Conservation (phyloP, 2,329 filamentous ascomycete species). For the Pseudohalonectria lignicola region DNA sequence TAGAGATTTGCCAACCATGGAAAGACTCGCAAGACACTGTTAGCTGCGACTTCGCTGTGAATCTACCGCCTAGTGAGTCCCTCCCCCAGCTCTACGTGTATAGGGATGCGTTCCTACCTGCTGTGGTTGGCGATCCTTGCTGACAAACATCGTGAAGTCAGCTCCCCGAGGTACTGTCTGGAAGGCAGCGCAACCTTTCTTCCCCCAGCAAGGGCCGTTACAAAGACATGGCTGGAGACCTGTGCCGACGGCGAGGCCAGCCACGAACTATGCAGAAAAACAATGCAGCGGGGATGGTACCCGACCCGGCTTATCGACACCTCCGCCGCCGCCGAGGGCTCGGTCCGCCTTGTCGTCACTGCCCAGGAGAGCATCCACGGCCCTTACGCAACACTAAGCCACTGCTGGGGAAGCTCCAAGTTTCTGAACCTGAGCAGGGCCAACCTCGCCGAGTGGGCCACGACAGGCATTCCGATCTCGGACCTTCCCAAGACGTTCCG, state of each 20-base stretch:
- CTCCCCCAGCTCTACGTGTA: too few species aligned
- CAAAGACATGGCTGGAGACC: not conserved
- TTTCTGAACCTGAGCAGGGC: not conserved
- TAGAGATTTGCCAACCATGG: too few species aligned
- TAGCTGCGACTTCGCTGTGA: too few species aligned
- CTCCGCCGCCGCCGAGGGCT: not conserved
- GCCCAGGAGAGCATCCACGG: not conserved
- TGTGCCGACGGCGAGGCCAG: not conserved
- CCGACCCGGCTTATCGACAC: not conserved
- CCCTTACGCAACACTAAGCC: not conserved
- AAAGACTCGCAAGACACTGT: too few species aligned
- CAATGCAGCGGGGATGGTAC: not conserved
- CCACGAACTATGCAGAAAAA: not conserved
- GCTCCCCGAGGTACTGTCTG: not conserved
- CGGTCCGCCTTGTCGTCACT: not conserved
- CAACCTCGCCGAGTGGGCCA: not conserved
- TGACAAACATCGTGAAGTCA: too few species aligned
- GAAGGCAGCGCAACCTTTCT: not conserved
- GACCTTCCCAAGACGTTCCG: not conserved
- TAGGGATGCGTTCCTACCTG: too few species aligned
- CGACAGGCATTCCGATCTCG: not conserved
- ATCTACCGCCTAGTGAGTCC: too few species aligned
- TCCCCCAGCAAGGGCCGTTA: not conserved
- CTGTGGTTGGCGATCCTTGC: too few species aligned
- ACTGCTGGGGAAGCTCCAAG: not conserved